phyloP scores from a whole-genome alignment of 495 filamentous ascomycete species.

The Penicillium parvum region DNA sequence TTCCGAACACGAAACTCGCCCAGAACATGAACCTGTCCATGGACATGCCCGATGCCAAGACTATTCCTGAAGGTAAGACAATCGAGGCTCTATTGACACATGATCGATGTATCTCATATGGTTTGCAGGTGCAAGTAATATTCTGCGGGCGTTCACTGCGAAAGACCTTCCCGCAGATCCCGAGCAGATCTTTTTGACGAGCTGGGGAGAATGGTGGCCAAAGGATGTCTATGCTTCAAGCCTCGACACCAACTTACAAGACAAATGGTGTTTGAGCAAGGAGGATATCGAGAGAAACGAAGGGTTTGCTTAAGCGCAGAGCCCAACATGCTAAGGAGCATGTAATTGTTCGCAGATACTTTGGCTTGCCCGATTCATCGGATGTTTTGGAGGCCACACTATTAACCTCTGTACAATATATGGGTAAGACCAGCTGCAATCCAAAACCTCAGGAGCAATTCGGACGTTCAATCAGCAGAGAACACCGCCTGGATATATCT shows the following conservation, averaged over 20 bases:
- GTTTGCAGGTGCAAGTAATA: constrained; percentile 21
- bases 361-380: no score
- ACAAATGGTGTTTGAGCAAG: constrained; percentile 26
- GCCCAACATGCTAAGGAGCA: no score
- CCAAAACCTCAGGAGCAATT: no score
- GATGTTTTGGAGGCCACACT: no score
- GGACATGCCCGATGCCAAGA: constrained; percentile 32
- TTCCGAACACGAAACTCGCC: constrained; percentile 28
- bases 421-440: no score
- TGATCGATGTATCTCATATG: neutral
- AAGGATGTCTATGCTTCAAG: constrained; percentile 23
- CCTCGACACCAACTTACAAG: constrained; percentile 20
- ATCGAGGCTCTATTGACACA: neutral
- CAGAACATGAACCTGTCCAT: constrained; percentile 18
- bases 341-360: no score
- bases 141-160: constrained; percentile 18
- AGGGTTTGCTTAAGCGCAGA: constrained; percentile 20
- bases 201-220: constrained; percentile 34
- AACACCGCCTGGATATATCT: no score
- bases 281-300: constrained; percentile 26
- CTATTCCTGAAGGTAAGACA: constrained; percentile 25
- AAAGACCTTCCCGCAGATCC: constrained; percentile 24
- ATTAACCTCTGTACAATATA: no score
- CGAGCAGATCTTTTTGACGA: constrained; percentile 30
- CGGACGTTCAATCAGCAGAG: no score